These are phyloP conservation scores for Ophiocordyceps robertsii DNA, from an alignment of 2,329 filamentous ascomycete genomes.

Conservation along the genomic window DNA sequence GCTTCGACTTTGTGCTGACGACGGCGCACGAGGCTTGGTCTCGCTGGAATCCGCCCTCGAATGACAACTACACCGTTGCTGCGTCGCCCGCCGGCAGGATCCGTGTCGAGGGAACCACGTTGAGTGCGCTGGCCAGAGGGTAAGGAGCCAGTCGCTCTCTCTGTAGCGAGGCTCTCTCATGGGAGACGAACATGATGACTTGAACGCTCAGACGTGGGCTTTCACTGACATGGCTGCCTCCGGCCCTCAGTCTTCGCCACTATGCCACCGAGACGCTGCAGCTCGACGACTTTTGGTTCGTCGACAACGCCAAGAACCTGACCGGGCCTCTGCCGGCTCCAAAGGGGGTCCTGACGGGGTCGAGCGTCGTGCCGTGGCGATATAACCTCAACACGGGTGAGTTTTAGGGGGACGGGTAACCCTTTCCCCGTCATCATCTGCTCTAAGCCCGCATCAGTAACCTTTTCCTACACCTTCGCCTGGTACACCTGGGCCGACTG, in stretches of 20 bases:
- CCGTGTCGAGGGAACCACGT: constrained; percentile 6
- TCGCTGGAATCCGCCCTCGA: constrained; percentile 7
- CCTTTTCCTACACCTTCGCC: constrained; percentile 35
- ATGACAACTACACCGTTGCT: constrained; percentile 9
- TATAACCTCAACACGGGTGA: constrained; percentile 37
- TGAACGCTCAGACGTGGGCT: too few species aligned
- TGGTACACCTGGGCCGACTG: constrained; percentile 41
- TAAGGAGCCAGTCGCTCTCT: neutral
- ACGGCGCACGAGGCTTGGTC: constrained; percentile 5
- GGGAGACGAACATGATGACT: too few species aligned
- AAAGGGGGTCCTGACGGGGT: constrained; percentile 2
- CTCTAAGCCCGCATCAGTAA: constrained; percentile 19
- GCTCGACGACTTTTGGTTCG: constrained; percentile 8
- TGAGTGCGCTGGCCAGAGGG: constrained; percentile 10
- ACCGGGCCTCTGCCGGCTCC: constrained; percentile 2
- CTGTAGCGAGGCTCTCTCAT: too few species aligned
- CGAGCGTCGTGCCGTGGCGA: constrained; percentile 8
- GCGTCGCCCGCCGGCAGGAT: constrained; percentile 5
- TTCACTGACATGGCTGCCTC: neutral
- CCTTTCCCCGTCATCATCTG: too few species aligned
- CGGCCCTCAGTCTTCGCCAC: constrained; percentile 5
- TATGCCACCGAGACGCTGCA: constrained; percentile 8
- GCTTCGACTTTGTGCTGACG: constrained; percentile 7
- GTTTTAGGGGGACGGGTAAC: too few species aligned
- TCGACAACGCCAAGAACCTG: constrained; percentile 1